Evolutionary conservation across 1,284 basidiomycete species (phyloP), one percentile per base, ranked within the genome.

Genomic region (Chiua sp.): DNA sequence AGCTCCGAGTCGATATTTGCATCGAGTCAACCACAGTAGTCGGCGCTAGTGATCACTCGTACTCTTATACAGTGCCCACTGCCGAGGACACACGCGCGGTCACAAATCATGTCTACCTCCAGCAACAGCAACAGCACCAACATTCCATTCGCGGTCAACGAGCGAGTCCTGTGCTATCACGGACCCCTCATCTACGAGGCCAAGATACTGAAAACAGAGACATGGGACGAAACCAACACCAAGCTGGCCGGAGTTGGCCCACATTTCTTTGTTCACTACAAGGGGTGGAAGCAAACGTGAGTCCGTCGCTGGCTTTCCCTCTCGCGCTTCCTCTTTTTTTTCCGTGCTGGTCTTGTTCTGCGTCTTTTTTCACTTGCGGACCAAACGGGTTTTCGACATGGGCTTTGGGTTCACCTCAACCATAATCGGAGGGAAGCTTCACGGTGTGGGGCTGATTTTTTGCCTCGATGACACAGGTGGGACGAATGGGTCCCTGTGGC

Each of bases 221-320:
- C 82, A 53, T 92, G 89, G 82, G 87, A 90, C 59, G 90, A 91
- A 67, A 79, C 82, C 5, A 88, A 85, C 56, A 87, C 90, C 10
- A 82, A 87, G 47, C 82, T 85, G 7, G 90, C 91, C 4, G 76
- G 80, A 7, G 77, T 85, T 2, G 95, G 95, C 2, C 87, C 88
- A 7, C 93, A 98, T 69, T 99, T 94, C 76, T 90, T 93, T 64
- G 96, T 99, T 28, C 98, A 99, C 77, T 99, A 99, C 82, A 96
- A 98, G 75, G 98, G 98, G 7, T 99, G 98, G 98, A 99, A 98
- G 76, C 93, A 96, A 77, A 96, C 94, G 90, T 96, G 73, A 76
- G 94, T 84, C 39, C 6, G 7, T 11, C 23, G 20, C 16, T 26
- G 11, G 15, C 7, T 22, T 10, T 35, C 30, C 50, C 20, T 32